Base-by-base conservation (phyloP, 2,329 filamentous ascomycete species). In the Cercospora sp. region DNA sequence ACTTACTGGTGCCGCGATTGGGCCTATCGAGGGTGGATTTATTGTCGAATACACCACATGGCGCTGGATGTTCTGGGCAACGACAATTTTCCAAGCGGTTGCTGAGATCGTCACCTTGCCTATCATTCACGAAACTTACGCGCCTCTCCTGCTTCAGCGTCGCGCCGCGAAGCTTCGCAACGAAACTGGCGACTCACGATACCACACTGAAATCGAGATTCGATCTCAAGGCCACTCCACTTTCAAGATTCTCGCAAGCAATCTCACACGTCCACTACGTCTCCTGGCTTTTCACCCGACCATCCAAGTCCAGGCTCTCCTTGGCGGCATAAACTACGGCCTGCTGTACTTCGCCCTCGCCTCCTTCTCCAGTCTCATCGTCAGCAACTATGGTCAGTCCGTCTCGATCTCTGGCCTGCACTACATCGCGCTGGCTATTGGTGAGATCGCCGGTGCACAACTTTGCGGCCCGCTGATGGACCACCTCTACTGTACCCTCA, bases 161-260 rank as follows among this genome's bases (percentile, higher is more conserved):
- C 80, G 79, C 62, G 80, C 81, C 2, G 68, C 76, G 51, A 65
- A 68, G 23, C 68, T 81, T 13, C 78, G 80, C 4, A 77, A 77
- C 28, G 73, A 79, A 36, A 80, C 77, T 4, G 79, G 77, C 28
- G 78, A 83, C 64, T 9, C 72, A 1, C 71, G 75, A 9, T 80
- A 80, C 58, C 20, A 92, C 57, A 94, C 92, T 0, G 91, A 64
- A 1, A 59, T 58, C n/a, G 70, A 69, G 51, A 45, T n/a, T n/a
- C 36, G 65, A 20, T 62, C 65, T 2, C 60, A 70, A 57, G 63
- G 45, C 12, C 62, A 64, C 5, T 31, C 26, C 13, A 31, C 65
- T 12, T 16, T 55, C 13, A 23, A 36, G 1, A 78, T 5, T 79
- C 79, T 75, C 1, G 42, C 26, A 5, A 33, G n/a, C 60, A 80